These are phyloP conservation scores for Euphrasia confusa DNA, from an alignment of 257 asterid genomes.

Conservation along the genomic window DNA sequence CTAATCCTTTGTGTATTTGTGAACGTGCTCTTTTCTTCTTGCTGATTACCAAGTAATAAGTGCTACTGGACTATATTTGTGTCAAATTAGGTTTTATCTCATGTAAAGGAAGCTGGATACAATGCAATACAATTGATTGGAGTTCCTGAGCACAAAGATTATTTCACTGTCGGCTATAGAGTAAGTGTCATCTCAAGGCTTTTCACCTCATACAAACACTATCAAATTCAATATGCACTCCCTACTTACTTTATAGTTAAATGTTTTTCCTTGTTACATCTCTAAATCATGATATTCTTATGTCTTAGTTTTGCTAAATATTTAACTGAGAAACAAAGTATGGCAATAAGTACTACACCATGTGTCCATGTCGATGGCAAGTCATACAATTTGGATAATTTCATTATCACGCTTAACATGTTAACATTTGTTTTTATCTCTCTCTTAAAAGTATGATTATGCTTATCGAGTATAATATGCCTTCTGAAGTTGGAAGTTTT, in stretches of 20 bases:
- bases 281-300: neutral
- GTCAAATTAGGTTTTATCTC: slow-evolving; percentile 68
- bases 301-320: slow-evolving; percentile 11
- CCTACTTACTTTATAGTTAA: slow-evolving; percentile 11
- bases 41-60: slow-evolving; percentile 16
- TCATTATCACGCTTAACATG: neutral
- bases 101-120: slow-evolving; percentile 92
- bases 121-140: slow-evolving; percentile 89
- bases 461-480: neutral
- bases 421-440: neutral
- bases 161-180: slow-evolving; percentile 80
- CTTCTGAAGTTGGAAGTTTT: slow-evolving; percentile 1
- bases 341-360: slow-evolving; percentile 15
- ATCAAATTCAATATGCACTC: slow-evolving; percentile 14
- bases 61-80: slow-evolving; percentile 18
- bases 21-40: slow-evolving; percentile 21
- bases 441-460: too few species aligned
- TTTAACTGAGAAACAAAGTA: slow-evolving; percentile 19
- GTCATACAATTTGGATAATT: slow-evolving; percentile 4
- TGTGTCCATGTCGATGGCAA: neutral
- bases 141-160: slow-evolving; percentile 91
- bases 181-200: slow-evolving; percentile 45
- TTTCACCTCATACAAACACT: slow-evolving; percentile 10
- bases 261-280: slow-evolving; percentile 12
- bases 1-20: slow-evolving; percentile 2